phyloP scores from a whole-genome alignment of 257 asterid species.

The Lantana camara region DNA sequence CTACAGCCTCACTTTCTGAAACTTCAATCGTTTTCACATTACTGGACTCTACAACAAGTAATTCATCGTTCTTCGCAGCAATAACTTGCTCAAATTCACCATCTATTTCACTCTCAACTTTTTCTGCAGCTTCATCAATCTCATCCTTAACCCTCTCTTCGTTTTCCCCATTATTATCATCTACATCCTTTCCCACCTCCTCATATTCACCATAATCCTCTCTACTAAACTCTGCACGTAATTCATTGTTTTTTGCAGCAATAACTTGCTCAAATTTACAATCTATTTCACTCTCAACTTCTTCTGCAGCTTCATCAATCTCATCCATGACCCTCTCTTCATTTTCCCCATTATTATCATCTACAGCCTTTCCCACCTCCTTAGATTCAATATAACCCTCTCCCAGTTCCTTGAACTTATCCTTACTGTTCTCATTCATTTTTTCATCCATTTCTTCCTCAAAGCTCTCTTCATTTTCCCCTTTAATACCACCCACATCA shows the following conservation, averaged over 20 bases:
- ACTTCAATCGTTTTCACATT: not conserved
- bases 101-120: slow-evolving; percentile 1
- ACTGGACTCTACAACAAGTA: not conserved
- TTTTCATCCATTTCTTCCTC: slow-evolving; percentile 31
- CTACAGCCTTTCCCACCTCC: not conserved
- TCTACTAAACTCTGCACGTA: not conserved
- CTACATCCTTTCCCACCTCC: not conserved
- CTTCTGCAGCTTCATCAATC: slow-evolving; percentile 1
- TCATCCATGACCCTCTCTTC: too few species aligned
- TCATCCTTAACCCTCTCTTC: too few species aligned
- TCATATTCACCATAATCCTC: slow-evolving; percentile 18
- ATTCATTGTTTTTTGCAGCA: slow-evolving; percentile 26
- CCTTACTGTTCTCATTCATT: not conserved
- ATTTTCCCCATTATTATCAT: too few species aligned
- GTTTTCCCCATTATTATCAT: too few species aligned
- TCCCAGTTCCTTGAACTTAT: slow-evolving; percentile 8
- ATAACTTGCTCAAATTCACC: slow-evolving; percentile 24
- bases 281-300: slow-evolving; percentile 1
- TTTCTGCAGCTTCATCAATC: slow-evolving; percentile 1
- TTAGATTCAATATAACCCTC: slow-evolving; percentile 14
- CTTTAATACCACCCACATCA: slow-evolving; percentile 21
- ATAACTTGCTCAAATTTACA: slow-evolving; percentile 24
- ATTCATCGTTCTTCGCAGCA: slow-evolving; percentile 26
- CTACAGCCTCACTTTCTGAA: slow-evolving; percentile 24
- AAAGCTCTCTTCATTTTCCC: slow-evolving; percentile 12